Percentiles rank a stretch among this genome's conserved stretches.
phyloP scores from a whole-genome alignment of 371 early-diverging fungal genomes.

The Caulochytrium protostelioides region DNA sequence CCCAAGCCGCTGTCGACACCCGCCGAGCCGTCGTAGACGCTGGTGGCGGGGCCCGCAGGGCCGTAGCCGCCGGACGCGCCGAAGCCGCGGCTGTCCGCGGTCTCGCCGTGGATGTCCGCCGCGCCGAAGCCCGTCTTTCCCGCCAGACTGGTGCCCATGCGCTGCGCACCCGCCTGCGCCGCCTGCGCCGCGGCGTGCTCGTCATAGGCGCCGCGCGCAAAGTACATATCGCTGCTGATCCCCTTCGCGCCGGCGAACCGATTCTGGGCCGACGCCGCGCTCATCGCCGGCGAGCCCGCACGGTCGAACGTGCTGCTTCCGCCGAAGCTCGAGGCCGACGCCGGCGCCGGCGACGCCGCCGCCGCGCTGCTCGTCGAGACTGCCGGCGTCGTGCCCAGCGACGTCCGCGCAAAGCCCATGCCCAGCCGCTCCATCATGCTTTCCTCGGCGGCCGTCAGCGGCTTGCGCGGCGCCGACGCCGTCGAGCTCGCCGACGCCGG shows the following conservation, averaged over 20 bases:
- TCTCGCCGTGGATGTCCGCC: conserved; percentile 56
- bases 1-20: conserved; percentile 20
- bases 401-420: conserved; percentile 32
- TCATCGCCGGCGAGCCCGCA: conserved; percentile 1
- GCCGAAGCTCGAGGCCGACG: background rate
- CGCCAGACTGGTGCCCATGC: conserved; percentile 38
- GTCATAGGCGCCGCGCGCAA: conserved; percentile 50
- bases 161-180: conserved; percentile 30
- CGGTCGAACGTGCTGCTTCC: background rate
- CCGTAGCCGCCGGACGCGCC: background rate
- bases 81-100: conserved; percentile 15
- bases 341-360: conserved; percentile 1
- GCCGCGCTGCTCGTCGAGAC: conserved; percentile 1
- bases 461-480: background rate
- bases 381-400: background rate
- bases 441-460: conserved; percentile 3
- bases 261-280: conserved; percentile 2
- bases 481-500: background rate
- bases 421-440: conserved; percentile 44
- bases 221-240: conserved; percentile 74
- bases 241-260: conserved; percentile 51
- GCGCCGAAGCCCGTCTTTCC: conserved; percentile 55
- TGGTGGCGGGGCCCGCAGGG: background rate
- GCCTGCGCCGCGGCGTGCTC: conserved; percentile 11
- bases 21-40: conserved; percentile 8